Base-by-base conservation (phyloP, 1,139 yeast genomes). In the Geotrichum carabidarum region DNA sequence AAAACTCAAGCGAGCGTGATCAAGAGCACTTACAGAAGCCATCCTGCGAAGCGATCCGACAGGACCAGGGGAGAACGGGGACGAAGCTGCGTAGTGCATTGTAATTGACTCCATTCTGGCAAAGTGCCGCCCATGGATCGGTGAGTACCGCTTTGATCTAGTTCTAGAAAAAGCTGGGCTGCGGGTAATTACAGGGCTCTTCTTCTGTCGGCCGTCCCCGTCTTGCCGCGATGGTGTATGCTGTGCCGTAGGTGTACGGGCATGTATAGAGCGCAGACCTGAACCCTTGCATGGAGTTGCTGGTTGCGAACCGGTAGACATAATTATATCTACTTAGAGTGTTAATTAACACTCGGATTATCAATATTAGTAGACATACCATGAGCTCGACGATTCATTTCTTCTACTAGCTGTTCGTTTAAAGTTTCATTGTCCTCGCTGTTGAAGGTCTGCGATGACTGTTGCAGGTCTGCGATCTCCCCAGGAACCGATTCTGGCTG, bases 81-180 rank as follows among this genome's bases (percentile, higher is more conserved):
- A 41, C 1, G 41, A 27, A 22, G 41, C n/a, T 15, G 45, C 17
- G 18, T 43, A 48, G 35, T 48, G 51, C 15, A 18, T 15, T 11
- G 35, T 41, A 8, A 48, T 48, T 11, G 51, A 48, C 27, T 48
- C 46, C 51, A 48, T 48, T n/a, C 32, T 27, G 46, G 51, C 51
- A 40, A 48, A 48, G 11, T 9, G 6, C 22, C 47, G 27, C 11
- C 44, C 12, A 31, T 48, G 51, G 12, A 34, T 34, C 6, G 36
- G n/a, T 6, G 51, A 22, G 38, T 40, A 48, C 22, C 51, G 27
- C 8, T 34, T 42, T 14, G 14, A 34, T n/a, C 42, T 32, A 5
- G 32, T 2, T n/a, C 41, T 15, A 9, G 31, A 43, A 9, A 8
- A 11, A 38, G 46, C 11, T 4, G 35, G 27, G 5, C 27, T 22